These are phyloP conservation scores for Rhododendron henanense DNA, from an alignment of 148 eudicot species.

Conservation along the genomic window DNA sequence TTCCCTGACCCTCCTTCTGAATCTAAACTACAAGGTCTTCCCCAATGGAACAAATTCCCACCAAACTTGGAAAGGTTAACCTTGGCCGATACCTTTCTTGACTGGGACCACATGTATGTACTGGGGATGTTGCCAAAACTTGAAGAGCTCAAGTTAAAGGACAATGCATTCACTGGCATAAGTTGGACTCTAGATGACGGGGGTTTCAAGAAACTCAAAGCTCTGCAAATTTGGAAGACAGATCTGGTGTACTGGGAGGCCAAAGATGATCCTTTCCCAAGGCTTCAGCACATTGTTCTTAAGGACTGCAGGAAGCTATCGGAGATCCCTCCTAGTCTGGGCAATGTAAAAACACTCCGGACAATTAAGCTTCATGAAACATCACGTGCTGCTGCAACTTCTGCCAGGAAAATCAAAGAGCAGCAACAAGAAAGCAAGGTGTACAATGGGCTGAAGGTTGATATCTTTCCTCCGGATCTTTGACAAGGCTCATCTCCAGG, in stretches of 20 bases:
- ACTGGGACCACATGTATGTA: slow-evolving; percentile 5
- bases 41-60: slow-evolving; percentile 29
- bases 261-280: background rate
- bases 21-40: slow-evolving; percentile 17
- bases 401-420: slow-evolving; percentile 11
- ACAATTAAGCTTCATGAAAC: background rate
- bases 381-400: background rate
- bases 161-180: background rate
- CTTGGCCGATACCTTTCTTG: slow-evolving; percentile 20
- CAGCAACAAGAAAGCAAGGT: background rate
- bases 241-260: background rate
- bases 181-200: background rate
- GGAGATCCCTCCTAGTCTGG: slow-evolving; percentile 19
- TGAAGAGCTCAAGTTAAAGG: slow-evolving; percentile 16
- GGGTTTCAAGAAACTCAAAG: background rate
- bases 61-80: slow-evolving; percentile 23
- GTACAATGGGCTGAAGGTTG: background rate
- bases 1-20: slow-evolving; percentile 15
- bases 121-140: slow-evolving; percentile 35
- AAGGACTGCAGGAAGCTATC: background rate
- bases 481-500: slow-evolving; percentile 54
- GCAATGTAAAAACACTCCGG: background rate
- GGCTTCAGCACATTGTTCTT: background rate
- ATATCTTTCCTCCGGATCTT: slow-evolving; percentile 7
- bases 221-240: background rate